Evolutionary conservation across 2,329 filamentous ascomycete genomes (phyloP).

Genomic region (Dactylellina parvicollis): DNA sequence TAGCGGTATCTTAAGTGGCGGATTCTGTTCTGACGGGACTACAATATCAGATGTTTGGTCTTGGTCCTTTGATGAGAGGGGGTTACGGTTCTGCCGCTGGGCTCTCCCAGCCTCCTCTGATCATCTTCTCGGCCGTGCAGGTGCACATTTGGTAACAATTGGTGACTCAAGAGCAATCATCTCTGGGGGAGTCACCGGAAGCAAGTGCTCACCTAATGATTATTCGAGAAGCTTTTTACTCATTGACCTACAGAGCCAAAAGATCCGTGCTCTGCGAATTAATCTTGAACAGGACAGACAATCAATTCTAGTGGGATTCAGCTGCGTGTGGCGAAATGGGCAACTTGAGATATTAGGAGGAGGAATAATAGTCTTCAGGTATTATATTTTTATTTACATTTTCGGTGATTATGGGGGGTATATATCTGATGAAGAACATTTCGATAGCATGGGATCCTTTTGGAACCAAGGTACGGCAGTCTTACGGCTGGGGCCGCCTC

Average conservation of each 20-base stretch:
- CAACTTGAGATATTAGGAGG: constrained; percentile 41
- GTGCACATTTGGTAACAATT: constrained; percentile 65
- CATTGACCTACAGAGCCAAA: background rate
- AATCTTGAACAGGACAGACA: background rate
- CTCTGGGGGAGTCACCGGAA: constrained; percentile 56
- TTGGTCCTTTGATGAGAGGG: constrained; percentile 18
- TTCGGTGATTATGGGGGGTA: background rate
- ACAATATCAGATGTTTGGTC: constrained; percentile 32
- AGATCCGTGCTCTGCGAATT: background rate
- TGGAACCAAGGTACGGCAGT: constrained; percentile 73
- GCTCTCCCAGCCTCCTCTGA: background rate
- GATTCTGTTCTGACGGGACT: constrained; percentile 12
- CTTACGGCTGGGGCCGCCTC: background rate
- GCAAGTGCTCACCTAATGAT: constrained; percentile 26
- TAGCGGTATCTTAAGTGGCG: constrained; percentile 19
- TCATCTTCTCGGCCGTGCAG: constrained; percentile 56
- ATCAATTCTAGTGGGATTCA: constrained; percentile 27
- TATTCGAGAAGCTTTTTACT: constrained; percentile 23
- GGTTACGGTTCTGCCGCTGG: constrained; percentile 9
- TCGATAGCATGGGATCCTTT: constrained; percentile 88
- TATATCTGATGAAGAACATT: constrained; percentile 66
- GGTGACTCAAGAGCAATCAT: constrained; percentile 52
- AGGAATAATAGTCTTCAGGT: constrained; percentile 46
- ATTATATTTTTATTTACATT: background rate
- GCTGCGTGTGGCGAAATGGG: constrained; percentile 23